These are phyloP conservation scores for Termitomyces sp. DNA, from an alignment of 768 basidiomycete species.

Conservation along the genomic window DNA sequence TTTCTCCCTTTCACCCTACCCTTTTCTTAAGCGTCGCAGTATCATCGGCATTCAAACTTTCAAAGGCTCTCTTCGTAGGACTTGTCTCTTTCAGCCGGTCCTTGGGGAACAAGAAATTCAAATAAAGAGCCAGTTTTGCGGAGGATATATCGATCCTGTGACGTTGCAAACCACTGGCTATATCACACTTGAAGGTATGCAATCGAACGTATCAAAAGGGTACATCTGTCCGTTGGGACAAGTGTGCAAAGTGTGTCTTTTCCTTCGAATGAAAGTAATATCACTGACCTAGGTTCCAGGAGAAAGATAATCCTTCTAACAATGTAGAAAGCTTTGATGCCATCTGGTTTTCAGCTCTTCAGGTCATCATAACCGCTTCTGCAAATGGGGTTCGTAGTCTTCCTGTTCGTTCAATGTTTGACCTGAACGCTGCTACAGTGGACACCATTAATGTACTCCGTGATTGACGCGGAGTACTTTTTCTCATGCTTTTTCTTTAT, in stretches of 20 bases:
- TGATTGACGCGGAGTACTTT: constrained; percentile 89
- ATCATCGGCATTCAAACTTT: constrained; percentile 96
- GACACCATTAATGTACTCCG: constrained; percentile 78
- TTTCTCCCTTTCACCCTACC: background rate
- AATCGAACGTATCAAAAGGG: constrained; percentile 50
- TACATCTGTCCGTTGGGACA: constrained; percentile 89
- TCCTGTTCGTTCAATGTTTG: background rate
- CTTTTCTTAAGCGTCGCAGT: constrained; percentile 26
- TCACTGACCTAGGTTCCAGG: constrained; percentile 28
- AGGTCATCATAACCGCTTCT: constrained; percentile 80
- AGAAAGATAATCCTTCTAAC: constrained; percentile 57
- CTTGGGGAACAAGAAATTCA: constrained; percentile 45
- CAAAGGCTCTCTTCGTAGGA: constrained; percentile 72
- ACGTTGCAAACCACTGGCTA: constrained; percentile 41
- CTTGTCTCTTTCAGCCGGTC: constrained; percentile 50
- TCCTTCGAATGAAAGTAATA: background rate
- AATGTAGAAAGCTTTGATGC: constrained; percentile 84
- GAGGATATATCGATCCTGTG: constrained; percentile 66
- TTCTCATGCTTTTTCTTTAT: constrained; percentile 88
- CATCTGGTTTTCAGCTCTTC: constrained; percentile 73
- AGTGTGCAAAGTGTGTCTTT: constrained; percentile 55
- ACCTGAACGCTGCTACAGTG: constrained; percentile 38
- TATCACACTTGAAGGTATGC: constrained; percentile 23
- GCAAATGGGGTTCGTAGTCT: constrained; percentile 59
- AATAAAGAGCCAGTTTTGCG: constrained; percentile 60